phyloP scores from a whole-genome alignment of 805 yeast species.

The Metschnikowia henanensis region DNA sequence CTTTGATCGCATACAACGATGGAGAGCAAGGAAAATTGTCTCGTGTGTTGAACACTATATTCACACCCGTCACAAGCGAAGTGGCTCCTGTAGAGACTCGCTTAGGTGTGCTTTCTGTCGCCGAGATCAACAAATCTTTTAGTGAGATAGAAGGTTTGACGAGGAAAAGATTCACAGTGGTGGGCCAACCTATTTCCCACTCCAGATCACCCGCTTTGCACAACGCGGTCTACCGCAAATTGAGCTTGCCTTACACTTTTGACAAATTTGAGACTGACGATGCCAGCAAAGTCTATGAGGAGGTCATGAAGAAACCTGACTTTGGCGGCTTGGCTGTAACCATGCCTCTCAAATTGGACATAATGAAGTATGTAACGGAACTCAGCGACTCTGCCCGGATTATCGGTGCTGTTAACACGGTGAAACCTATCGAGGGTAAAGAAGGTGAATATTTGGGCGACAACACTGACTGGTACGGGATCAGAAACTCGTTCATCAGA shows the following conservation, averaged over 20 bases:
- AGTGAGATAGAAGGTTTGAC: conserved; percentile 62
- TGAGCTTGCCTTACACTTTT: conserved; percentile 78
- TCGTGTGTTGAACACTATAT: conserved; percentile 66
- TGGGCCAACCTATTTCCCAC: conserved; percentile 81
- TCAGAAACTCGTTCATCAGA: conserved; percentile 61
- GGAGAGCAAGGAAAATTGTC: conserved; percentile 75
- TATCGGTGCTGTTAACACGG: conserved; percentile 96
- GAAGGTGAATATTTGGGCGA: conserved; percentile 63
- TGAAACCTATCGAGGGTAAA: conserved; percentile 47
- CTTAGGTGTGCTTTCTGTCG: conserved; percentile 73
- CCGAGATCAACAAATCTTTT: conserved; percentile 59
- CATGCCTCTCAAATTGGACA: conserved; percentile 86
- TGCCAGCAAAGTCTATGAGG: conserved; percentile 53
- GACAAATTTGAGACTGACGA: conserved; percentile 65
- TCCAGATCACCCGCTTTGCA: conserved; percentile 91
- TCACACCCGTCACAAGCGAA: conserved; percentile 85
- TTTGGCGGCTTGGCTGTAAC: conserved; percentile 97
- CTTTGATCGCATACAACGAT: conserved; percentile 84
- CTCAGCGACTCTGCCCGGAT: conserved; percentile 71
- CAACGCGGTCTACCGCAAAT: conserved; percentile 69
- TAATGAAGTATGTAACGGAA: conserved; percentile 63
- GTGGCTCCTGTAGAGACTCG: conserved; percentile 71
- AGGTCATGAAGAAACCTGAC: conserved; percentile 45
- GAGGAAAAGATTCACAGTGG: conserved; percentile 63
- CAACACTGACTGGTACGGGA: conserved; percentile 96